phyloP scores from a whole-genome alignment of 2,329 filamentous ascomycete species.

The Cladophialophora yegresii region DNA sequence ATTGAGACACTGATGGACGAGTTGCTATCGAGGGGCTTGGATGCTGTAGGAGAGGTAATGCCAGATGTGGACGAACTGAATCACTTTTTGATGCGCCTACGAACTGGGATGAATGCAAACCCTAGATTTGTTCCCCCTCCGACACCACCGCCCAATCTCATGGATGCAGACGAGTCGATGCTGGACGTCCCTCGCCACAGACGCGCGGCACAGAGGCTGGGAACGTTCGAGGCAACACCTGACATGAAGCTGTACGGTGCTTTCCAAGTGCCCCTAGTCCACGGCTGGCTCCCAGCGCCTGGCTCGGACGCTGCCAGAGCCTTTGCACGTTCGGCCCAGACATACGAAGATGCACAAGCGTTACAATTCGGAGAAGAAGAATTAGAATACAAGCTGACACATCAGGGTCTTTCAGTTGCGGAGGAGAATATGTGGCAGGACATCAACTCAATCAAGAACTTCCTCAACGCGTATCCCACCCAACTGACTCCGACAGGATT shows the following conservation, averaged over 20 bases:
- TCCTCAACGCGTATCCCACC: slow-evolving; percentile 75
- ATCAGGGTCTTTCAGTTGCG: slow-evolving; percentile 64
- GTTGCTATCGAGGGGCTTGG: slow-evolving; percentile 74
- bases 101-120: slow-evolving; percentile 98
- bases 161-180: slow-evolving; percentile 39
- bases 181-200: slow-evolving; percentile 26
- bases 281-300: slow-evolving; percentile 81
- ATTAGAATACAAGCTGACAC: slow-evolving; percentile 73
- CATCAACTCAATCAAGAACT: slow-evolving; percentile 78
- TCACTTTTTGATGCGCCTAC: slow-evolving; percentile 79
- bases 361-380: slow-evolving; percentile 87
- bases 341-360: slow-evolving; percentile 90
- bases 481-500: slow-evolving; percentile 84
- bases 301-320: slow-evolving; percentile 65
- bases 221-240: slow-evolving; percentile 80
- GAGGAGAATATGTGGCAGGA: slow-evolving; percentile 83
- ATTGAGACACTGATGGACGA: slow-evolving; percentile 92
- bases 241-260: slow-evolving; percentile 92
- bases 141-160: slow-evolving; percentile 48
- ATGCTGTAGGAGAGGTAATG: slow-evolving; percentile 58
- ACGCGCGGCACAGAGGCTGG: slow-evolving; percentile 47
- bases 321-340: slow-evolving; percentile 72
- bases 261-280: slow-evolving; percentile 84
- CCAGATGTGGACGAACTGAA: slow-evolving; percentile 90
- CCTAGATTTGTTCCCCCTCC: slow-evolving; percentile 73